Base-by-base conservation (phyloP, 805 yeast genomes). In the Candida fluviatilis region DNA sequence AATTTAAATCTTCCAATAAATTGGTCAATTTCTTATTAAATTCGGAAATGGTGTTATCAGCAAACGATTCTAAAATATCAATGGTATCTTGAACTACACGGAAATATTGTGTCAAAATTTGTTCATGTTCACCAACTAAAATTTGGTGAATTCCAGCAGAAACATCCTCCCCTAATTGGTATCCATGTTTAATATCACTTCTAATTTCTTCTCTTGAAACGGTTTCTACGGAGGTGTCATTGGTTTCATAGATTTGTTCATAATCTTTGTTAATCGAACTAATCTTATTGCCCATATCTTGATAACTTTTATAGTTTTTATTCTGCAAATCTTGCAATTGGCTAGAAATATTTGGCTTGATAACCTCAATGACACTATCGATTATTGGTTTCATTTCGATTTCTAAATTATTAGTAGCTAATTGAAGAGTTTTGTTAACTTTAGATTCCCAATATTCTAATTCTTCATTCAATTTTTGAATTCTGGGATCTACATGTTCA, bases 51-150 rank as follows among this genome's bases (percentile, higher is more conserved):
- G 84, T 70, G 5, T 78, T 73, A 38, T 83, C 89, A 4, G 82
- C 80, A 67, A 84, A 84, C 43, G 84, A 84, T 55, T 84, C 90
- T 53, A 80, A 73, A 0, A 81, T 71, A 45, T 84, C 90, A 37
- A 83, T 69, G 26, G 81, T 71, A 19, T 57, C 58, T 40, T 69
- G 74, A 16, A 61, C 47, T 3, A 50, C 54, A 13, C 41, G 39
- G 36, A 59, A 65, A 46, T 68, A 69, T 28, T 51, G 42, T 8
- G 45, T 51, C 30, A 64, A 43, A 10, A 69, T 38, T 6, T 39
- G 23, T 15, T 50, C 55, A 40, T 65, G 69, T 7, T 46, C 50
- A 3, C 49, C 54, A 34, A 51, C 54, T 26, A 68, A 47, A 21
- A 40, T 28, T 2, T 38, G 42, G 36, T 62, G 66, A 7, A 67